phyloP scores from a whole-genome alignment of 2,329 filamentous ascomycete genomes.

The Stylonectria norvegica region DNA sequence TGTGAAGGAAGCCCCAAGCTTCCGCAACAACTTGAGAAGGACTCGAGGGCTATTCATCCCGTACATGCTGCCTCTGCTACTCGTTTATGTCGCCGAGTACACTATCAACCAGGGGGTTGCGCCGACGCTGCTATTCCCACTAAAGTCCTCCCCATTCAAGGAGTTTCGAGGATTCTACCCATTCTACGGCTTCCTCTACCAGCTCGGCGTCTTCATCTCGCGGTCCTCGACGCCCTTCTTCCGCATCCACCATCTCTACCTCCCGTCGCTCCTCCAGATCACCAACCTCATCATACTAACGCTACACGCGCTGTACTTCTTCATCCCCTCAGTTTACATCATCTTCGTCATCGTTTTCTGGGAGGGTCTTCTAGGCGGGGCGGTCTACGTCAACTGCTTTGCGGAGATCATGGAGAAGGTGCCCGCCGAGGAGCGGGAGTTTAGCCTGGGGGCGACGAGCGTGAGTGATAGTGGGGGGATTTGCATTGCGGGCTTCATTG shows the following conservation, averaged over 20 bases:
- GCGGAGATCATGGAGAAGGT: constrained; percentile 88
- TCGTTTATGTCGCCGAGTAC: constrained; percentile 96
- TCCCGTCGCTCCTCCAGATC: constrained; percentile 78
- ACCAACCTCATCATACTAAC: constrained; percentile 72
- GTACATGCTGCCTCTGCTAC: constrained; percentile 83
- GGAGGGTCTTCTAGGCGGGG: constrained; percentile 87
- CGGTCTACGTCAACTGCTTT: constrained; percentile 95
- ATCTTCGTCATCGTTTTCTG: constrained; percentile 84
- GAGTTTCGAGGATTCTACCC: constrained; percentile 89
- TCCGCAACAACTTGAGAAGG: constrained; percentile 58
- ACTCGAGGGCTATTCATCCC: constrained; percentile 68
- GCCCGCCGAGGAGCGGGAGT: constrained; percentile 75
- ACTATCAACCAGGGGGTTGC: constrained; percentile 95
- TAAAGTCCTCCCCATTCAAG: constrained; percentile 70
- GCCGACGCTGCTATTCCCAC: constrained; percentile 83
- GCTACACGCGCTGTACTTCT: constrained; percentile 72
- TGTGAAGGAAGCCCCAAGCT: constrained; percentile 26
- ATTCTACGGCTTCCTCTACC: constrained; percentile 91
- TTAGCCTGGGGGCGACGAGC: constrained; percentile 83
- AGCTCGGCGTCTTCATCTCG: constrained; percentile 91
- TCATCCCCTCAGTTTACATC: constrained; percentile 82
- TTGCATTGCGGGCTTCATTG: constrained; percentile 79
- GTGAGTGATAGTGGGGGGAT: constrained; percentile 92
- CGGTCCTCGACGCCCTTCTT: constrained; percentile 87
- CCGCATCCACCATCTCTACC: constrained; percentile 75